Conservation (phyloP, 2,329 filamentous ascomycete species). For the Apiospora kogelbergensis region DNA sequence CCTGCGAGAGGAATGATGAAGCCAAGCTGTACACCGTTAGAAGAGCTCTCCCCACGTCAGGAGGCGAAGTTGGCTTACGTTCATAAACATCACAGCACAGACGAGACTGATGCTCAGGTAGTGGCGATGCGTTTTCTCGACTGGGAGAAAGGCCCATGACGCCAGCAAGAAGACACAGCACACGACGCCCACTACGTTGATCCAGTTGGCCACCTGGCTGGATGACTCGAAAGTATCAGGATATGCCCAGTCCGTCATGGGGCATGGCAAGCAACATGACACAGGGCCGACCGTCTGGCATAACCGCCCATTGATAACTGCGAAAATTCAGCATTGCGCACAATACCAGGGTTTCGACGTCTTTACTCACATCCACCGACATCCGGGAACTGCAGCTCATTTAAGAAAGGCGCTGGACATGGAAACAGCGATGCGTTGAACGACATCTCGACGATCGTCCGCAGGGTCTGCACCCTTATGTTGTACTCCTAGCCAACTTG, state of each 20-base stretch:
- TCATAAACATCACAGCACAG: conserved; percentile 73
- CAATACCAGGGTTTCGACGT: conserved; percentile 7
- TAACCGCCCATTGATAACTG: conserved; percentile 58
- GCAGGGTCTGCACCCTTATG: conserved; percentile 11
- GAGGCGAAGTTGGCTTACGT: conserved; percentile 54
- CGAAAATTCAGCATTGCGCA: conserved; percentile 28
- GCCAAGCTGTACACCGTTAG: conserved; percentile 60
- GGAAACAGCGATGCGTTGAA: conserved; percentile 12
- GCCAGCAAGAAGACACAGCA: conserved; percentile 74
- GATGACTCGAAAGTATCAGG: conserved; percentile 59
- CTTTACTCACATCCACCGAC: conserved; percentile 16
- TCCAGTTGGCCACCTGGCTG: conserved; percentile 72
- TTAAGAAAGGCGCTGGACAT: conserved; percentile 71
- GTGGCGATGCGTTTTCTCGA: conserved; percentile 87
- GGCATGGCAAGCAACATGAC: conserved; percentile 87
- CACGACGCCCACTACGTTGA: conserved; percentile 73
- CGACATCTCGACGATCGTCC: conserved; percentile 16
- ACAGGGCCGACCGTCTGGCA: conserved; percentile 41
- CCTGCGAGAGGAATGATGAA: conserved; percentile 86
- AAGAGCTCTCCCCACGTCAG: not conserved
- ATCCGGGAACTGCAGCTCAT: conserved; percentile 57
- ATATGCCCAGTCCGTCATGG: conserved; percentile 75
- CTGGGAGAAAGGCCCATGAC: conserved; percentile 77
- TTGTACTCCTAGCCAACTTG: not conserved
- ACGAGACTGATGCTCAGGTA: conserved; percentile 90